Base-by-base conservation (phyloP, 1,284 basidiomycete species). In the Ceratobasidium sp. region DNA sequence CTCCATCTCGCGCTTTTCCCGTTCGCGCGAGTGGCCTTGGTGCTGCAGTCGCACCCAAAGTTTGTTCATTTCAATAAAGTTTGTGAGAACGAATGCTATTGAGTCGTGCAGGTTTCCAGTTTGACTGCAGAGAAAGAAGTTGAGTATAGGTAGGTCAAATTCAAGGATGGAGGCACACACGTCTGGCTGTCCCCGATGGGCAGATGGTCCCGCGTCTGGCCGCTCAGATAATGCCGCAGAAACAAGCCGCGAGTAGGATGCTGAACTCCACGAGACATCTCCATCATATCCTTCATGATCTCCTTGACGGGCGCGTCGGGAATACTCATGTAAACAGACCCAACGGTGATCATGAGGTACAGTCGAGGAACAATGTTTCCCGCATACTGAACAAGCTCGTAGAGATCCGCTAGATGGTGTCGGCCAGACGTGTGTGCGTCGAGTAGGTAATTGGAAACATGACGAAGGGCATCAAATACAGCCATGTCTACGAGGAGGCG, bases 201-300 rank as follows among this genome's bases (percentile, higher is more conserved):
- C n/a, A 98, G 82, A 79, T 96, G 89, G 79, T 98, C 95, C 76
- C 95, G 87, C 2, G 96, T 98, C 84, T 98, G 95, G 6, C 96
- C 96, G 75, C 92, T 95, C 41, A 98, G 88, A 81, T 98, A 98
- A 80, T 98, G 96, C 18, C 96, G 87, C 47, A 98, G 84, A 82
- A 98, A 98, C 46, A 98, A 83, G 35, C 96, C 96, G 63, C 96
- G 86, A 52, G 95, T 95, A 18, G 96, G 96, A 81, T 98, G 95
- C 76, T 98, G 86, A 4, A 98, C 94, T 74, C 96, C 96, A 44
- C 95, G 86, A 35, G 94, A 95, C 96, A 98, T 98, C 81, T 98
- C 96, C 90, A 98, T 92, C 95, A 98, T 97, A 82, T 98, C 96
- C 86, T 97, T 98, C 96, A 98, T 98, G 77, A 98, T 95, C 83